Evolutionary conservation across 2,329 filamentous ascomycete genomes (phyloP).

Genomic region (Claviceps monticola): DNA sequence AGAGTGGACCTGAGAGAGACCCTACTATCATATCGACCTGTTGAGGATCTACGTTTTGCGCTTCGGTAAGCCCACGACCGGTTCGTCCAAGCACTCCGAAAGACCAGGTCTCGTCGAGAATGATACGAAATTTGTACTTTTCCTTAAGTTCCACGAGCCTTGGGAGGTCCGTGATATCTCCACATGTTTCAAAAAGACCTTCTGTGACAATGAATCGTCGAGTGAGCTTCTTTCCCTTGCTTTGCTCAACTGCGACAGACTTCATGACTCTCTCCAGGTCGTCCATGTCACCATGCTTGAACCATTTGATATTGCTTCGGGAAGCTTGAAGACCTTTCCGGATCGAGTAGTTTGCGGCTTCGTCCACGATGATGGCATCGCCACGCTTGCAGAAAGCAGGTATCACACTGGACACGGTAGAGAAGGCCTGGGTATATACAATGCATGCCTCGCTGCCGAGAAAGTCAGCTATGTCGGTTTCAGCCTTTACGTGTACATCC

Average conservation of each 20-base stretch:
- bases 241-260: slow-evolving; percentile 77
- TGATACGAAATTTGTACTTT: slow-evolving; percentile 94
- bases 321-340: slow-evolving; percentile 90
- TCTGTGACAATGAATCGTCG: slow-evolving; percentile 93
- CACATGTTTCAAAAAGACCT: slow-evolving; percentile 80
- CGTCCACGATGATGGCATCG: slow-evolving; percentile 92
- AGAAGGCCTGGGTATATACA: slow-evolving; percentile 91
- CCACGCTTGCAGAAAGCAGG: slow-evolving; percentile 94
- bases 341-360: slow-evolving; percentile 84
- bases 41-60: slow-evolving; percentile 86
- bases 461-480: slow-evolving; percentile 83
- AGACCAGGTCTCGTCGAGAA: slow-evolving; percentile 94
- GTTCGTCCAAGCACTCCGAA: slow-evolving; percentile 89
- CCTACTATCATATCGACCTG: slow-evolving; percentile 97
- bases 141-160: slow-evolving; percentile 88
- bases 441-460: slow-evolving; percentile 82
- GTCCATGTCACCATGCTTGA: slow-evolving; percentile 89
- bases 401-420: slow-evolving; percentile 92
- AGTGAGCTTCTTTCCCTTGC: slow-evolving; percentile 71
- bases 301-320: slow-evolving; percentile 84
- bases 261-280: slow-evolving; percentile 78
- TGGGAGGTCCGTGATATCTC: slow-evolving; percentile 73
- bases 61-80: slow-evolving; percentile 84
- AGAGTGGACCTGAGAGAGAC: slow-evolving; percentile 77
- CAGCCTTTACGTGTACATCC: slow-evolving; percentile 94